phyloP scores from a whole-genome alignment of 495 filamentous ascomycete species.

The Opeltia flavorubescens region DNA sequence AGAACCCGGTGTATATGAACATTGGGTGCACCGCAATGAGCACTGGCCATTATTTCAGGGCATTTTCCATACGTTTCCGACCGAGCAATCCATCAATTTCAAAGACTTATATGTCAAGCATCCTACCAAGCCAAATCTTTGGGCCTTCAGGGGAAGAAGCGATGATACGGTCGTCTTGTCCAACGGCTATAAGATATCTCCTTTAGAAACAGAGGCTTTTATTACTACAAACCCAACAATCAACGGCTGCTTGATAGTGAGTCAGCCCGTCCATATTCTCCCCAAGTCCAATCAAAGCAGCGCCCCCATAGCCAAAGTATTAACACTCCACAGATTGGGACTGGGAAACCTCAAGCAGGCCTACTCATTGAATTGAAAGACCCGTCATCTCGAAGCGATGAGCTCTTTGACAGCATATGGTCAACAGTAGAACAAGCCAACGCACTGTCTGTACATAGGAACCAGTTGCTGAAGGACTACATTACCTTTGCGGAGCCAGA shows the following conservation, averaged over 20 bases:
- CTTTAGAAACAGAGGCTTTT: conserved; percentile 3
- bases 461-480: conserved; percentile 14
- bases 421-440: conserved; percentile 14
- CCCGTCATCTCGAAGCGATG: conserved; percentile 8
- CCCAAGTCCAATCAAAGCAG: conserved; percentile 45
- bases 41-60: conserved; percentile 23
- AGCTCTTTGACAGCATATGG: conserved; percentile 19
- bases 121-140: conserved; percentile 10
- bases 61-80: conserved; percentile 40
- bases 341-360: conserved; percentile 17
- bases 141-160: conserved; percentile 14
- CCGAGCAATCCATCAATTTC: conserved; percentile 14
- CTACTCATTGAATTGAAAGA: conserved; percentile 18
- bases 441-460: conserved; percentile 16
- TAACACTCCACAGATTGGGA: conserved; percentile 8
- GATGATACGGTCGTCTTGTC: conserved; percentile 18
- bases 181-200: conserved; percentile 12
- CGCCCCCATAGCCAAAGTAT: conserved; percentile 13
- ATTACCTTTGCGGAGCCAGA: conserved; percentile 8
- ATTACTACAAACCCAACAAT: conserved; percentile 9
- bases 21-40: conserved; percentile 17
- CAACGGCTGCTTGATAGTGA: conserved; percentile 7
- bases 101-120: conserved; percentile 10
- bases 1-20: conserved; percentile 13
- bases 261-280: conserved; percentile 34